These are phyloP conservation scores for Mycena maculata DNA, from an alignment of 768 basidiomycete species.

Conservation along the genomic window DNA sequence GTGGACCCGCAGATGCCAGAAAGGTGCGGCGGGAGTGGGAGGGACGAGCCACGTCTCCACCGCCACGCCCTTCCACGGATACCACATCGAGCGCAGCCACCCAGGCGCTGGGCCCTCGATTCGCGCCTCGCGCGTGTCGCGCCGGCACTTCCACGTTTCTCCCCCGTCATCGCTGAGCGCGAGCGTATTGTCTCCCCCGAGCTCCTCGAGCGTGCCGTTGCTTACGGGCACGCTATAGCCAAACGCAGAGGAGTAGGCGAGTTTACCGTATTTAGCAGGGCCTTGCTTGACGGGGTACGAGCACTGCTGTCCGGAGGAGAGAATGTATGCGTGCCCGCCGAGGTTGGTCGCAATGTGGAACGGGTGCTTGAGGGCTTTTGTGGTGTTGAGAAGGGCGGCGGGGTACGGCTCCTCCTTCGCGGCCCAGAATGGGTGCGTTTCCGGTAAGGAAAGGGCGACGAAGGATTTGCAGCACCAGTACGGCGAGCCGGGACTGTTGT, in stretches of 20 bases:
- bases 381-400: conserved; percentile 53
- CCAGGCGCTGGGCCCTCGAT: conserved; percentile 55
- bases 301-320: conserved; percentile 83
- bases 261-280: conserved; percentile 83
- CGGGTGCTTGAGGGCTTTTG: conserved; percentile 68
- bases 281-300: conserved; percentile 84
- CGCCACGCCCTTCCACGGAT: conserved; percentile 77
- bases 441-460: conserved; percentile 70
- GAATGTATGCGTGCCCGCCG: conserved; percentile 74
- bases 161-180: conserved; percentile 78
- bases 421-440: conserved; percentile 79
- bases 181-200: conserved; percentile 76
- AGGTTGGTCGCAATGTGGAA: conserved; percentile 75
- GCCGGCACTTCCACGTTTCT: conserved; percentile 78
- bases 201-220: conserved; percentile 74
- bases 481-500: conserved; percentile 82
- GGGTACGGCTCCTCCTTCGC: conserved; percentile 77
- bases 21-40: conserved; percentile 63
- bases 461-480: conserved; percentile 90
- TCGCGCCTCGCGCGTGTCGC: conserved; percentile 70
- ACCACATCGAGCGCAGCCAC: conserved; percentile 78
- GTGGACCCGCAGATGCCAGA: conserved; percentile 80
- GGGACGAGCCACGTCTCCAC: conserved; percentile 84
- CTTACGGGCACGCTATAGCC: conserved; percentile 82
- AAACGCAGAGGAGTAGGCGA: conserved; percentile 82